phyloP scores from a whole-genome alignment of 768 basidiomycete species.

The Hypholoma fasciculare region DNA sequence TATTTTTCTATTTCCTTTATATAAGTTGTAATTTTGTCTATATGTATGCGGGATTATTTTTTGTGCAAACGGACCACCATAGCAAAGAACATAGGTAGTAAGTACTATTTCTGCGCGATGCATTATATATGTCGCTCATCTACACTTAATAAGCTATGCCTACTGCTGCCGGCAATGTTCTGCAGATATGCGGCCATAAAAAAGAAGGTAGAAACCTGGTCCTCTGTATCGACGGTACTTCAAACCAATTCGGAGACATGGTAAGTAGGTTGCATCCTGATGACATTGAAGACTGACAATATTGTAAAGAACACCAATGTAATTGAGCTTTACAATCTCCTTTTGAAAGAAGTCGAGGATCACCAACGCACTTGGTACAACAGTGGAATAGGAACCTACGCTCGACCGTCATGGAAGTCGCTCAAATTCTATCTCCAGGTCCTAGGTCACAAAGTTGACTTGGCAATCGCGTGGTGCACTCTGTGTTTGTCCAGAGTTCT shows the following conservation, averaged over 20 bases:
- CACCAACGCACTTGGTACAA: slow-evolving; percentile 16
- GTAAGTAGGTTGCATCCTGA: slow-evolving; percentile 4
- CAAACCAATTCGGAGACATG: slow-evolving; percentile 25
- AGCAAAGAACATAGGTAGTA: too few relatives aligned
- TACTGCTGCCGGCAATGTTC: too few relatives aligned
- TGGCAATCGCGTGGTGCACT: slow-evolving; percentile 17
- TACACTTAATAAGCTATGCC: too few relatives aligned
- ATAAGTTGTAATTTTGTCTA: too few relatives aligned
- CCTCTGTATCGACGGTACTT: slow-evolving; percentile 27
- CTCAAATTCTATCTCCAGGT: slow-evolving; percentile 6
- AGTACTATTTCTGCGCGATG: too few relatives aligned
- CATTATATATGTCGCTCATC: too few relatives aligned
- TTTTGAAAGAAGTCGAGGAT: background rate
- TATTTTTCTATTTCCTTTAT: too few relatives aligned
- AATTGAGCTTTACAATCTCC: background rate
- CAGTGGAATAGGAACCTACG: slow-evolving; percentile 20
- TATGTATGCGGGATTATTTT: too few relatives aligned
- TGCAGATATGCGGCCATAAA: too few relatives aligned
- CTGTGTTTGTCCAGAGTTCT: background rate
- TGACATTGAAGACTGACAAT: background rate
- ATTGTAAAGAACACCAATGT: background rate
- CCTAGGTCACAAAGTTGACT: slow-evolving; percentile 10
- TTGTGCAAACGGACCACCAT: too few relatives aligned
- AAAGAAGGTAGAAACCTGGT: slow-evolving; percentile 37
- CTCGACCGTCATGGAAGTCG: slow-evolving; percentile 12